Evolutionary conservation across 2,329 filamentous ascomycete genomes (phyloP).

Genomic region (Colletotrichum tofieldiae): DNA sequence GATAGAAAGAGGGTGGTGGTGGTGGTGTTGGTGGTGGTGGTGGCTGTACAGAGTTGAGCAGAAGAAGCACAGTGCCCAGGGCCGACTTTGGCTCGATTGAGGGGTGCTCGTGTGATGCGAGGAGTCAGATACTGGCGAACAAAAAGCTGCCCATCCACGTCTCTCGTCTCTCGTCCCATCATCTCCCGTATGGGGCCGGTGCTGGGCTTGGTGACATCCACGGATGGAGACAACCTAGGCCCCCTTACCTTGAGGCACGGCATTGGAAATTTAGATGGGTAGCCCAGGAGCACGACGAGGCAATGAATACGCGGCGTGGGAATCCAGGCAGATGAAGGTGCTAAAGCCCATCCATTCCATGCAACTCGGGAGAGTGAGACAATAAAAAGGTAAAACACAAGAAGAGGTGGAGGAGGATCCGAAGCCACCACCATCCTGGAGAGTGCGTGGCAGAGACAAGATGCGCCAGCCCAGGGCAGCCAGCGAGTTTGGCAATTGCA

Average conservation of each 20-base stretch:
- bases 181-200: constrained; percentile 38
- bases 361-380: constrained; percentile 23
- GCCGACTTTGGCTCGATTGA: not conserved
- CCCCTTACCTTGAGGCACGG: constrained; percentile 20
- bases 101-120: not conserved
- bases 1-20: not conserved
- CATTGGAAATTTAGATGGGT: not conserved
- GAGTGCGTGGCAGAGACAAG: constrained; percentile 24
- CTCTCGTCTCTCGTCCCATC: constrained; percentile 40
- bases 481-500: constrained; percentile 20
- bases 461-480: constrained; percentile 15
- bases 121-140: not conserved
- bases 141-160: constrained; percentile 6
- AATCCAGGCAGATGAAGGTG: constrained; percentile 37
- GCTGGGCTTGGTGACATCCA: constrained; percentile 32
- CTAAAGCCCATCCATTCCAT: constrained; percentile 31
- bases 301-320: not conserved
- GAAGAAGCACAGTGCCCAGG: constrained; percentile 16
- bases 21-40: not conserved
- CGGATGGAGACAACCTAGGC: constrained; percentile 26
- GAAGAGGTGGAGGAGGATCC: constrained; percentile 5
- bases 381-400: constrained; percentile 22
- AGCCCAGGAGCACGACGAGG: constrained; percentile 6
- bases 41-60: constrained; percentile 9
- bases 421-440: constrained; percentile 25